Evolutionary conservation across 116 monocot species (phyloP), one percentile per base, ranked within the genome.

Genomic region (Dioscorea cayenensis): DNA sequence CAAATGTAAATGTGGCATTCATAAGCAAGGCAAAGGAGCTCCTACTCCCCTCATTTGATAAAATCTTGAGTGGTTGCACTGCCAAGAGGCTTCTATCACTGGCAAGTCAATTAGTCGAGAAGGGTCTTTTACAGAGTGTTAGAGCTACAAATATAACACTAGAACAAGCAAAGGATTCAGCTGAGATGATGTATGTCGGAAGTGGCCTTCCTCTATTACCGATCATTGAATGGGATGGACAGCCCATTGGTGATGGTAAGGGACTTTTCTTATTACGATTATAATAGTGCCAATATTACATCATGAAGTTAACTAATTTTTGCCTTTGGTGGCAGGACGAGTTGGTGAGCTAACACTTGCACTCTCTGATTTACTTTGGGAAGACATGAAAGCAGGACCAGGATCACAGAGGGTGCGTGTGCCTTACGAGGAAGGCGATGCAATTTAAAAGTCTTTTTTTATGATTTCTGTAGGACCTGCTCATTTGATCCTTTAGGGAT

Each of bases 151-250:
- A 81, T n/a, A 81, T 94, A 28, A 78, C 84, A 10, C 49, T 90
- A 3, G 64, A 82, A 37, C 78, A 89, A 67, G 93, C 87, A 14
- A 94, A 90, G 71, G 60, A 77, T 20, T 76, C 83, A 13, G 70
- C 73, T 58, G 90, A 90, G 65, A 90, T 94, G 93, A 87, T 90
- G 90, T 87, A 68, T 75, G 90, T 92, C 6, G 89, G 92, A 32
- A 95, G 92, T 27, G 67, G 80, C 19, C 86, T 89, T 43, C 92
- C 87, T 17, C 20, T 95, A 13, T 48, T 85, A 62, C 80, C 95
- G 12, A 76, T 95, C 18, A 71, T 89, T 29, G 73, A 80, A 49
- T 92, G 95, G 95, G 92, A 95, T 79, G 92, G 66, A 22, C 71
- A 80, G 38, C 85, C 76, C 1, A 78, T 92, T 64, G 95, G 95